Conservation (phyloP, 2,329 filamentous ascomycete genomes). For the Ophiostoma perfectum region DNA sequence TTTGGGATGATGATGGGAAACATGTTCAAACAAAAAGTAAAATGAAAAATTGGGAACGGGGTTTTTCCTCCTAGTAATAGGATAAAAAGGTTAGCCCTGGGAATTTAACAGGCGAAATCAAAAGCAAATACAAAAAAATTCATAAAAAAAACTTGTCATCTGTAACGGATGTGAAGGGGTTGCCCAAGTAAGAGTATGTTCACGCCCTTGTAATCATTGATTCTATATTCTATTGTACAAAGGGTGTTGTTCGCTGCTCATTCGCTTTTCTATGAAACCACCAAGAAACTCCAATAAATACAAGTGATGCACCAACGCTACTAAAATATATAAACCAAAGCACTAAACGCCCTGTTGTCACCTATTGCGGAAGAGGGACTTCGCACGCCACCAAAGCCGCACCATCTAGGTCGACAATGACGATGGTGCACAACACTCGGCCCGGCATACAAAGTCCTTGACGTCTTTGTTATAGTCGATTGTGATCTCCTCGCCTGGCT, state of each 20-base stretch:
- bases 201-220: too few species aligned
- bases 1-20: conserved; percentile 18
- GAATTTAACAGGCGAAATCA: conserved; percentile 12
- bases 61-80: not conserved
- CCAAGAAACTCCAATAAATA: too few species aligned
- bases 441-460: conserved; percentile 32
- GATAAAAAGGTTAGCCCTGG: conserved; percentile 5
- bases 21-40: not conserved
- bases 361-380: not conserved
- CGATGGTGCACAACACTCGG: conserved; percentile 25
- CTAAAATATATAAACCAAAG: not conserved
- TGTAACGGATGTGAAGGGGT: too few species aligned
- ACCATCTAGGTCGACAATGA: not conserved
- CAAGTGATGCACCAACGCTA: too few species aligned
- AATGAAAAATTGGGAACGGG: conserved; percentile 8
- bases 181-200: too few species aligned
- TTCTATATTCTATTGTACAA: too few species aligned
- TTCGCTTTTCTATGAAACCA: too few species aligned
- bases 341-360: not conserved
- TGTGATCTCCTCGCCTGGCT: conserved; percentile 34
- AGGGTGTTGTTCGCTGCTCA: too few species aligned
- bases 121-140: conserved; percentile 16
- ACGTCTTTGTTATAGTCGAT: conserved; percentile 35
- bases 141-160: not conserved
- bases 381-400: not conserved